Conservation (phyloP, 208 protist species). For the Endotrypanum monterogeii region DNA sequence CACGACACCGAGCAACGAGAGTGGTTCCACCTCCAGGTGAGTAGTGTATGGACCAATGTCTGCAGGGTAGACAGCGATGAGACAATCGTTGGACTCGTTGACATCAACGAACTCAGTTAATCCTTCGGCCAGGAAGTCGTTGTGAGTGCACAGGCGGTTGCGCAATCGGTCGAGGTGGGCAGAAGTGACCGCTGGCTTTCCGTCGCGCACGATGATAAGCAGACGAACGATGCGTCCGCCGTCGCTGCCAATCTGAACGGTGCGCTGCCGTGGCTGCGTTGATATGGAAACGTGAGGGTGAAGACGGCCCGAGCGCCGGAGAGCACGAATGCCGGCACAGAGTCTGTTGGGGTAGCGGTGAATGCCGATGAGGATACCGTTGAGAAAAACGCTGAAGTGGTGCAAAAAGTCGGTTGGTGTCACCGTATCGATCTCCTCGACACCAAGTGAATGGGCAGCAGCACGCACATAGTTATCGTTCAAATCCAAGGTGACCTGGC, state of each 20-base stretch:
- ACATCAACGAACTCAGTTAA: slow-evolving; percentile 99
- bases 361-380: slow-evolving; percentile 85
- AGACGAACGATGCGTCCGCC: slow-evolving; percentile 86
- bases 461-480: slow-evolving; percentile 86
- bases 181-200: slow-evolving; percentile 58
- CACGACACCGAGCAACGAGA: slow-evolving; percentile 90
- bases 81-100: slow-evolving; percentile 98
- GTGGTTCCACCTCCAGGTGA: slow-evolving; percentile 93
- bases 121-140: slow-evolving; percentile 91
- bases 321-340: slow-evolving; percentile 69
- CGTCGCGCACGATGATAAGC: slow-evolving; percentile 72
- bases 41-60: slow-evolving; percentile 91
- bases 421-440: slow-evolving; percentile 83
- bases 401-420: slow-evolving; percentile 65
- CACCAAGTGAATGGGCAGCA: slow-evolving; percentile 75
- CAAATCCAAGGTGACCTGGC: slow-evolving; percentile 98
- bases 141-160: slow-evolving; percentile 65
- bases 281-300: slow-evolving; percentile 90
- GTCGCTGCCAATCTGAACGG: slow-evolving; percentile 85
- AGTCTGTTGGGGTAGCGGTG: slow-evolving; percentile 84
- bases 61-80: slow-evolving; percentile 94
- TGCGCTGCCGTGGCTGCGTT: slow-evolving; percentile 70
- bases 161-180: slow-evolving; percentile 66
- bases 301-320: slow-evolving; percentile 74
- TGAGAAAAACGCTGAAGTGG: slow-evolving; percentile 87